phyloP scores from a whole-genome alignment of 2,329 filamentous ascomycete genomes.

The Aspergillus neotritici region DNA sequence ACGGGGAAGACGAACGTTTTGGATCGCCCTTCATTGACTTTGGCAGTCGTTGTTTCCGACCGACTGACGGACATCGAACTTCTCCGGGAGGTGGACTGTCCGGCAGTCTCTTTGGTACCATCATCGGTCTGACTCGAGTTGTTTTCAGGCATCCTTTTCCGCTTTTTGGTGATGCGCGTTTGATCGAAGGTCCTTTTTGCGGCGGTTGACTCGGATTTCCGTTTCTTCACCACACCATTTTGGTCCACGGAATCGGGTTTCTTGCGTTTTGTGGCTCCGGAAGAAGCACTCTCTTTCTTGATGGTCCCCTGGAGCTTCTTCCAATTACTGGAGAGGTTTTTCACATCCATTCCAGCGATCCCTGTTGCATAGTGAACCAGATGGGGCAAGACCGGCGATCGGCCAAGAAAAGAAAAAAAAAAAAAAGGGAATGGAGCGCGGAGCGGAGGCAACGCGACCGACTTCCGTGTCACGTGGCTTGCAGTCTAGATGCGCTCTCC shows the following conservation, averaged over 20 bases:
- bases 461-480: no score
- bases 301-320: constrained; percentile 46
- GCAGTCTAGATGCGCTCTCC: no score
- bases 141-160: constrained; percentile 30
- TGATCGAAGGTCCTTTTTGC: constrained; percentile 21
- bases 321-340: constrained; percentile 46
- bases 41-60: constrained; percentile 41
- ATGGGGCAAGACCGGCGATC: background rate
- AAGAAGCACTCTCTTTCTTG: constrained; percentile 26
- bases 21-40: constrained; percentile 60
- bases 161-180: constrained; percentile 17
- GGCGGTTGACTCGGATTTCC: constrained; percentile 18
- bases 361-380: constrained; percentile 20
- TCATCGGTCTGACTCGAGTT: constrained; percentile 31
- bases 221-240: constrained; percentile 31
- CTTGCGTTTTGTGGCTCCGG: constrained; percentile 30
- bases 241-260: constrained; percentile 26
- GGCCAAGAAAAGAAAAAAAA: constrained; percentile 11
- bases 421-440: constrained; percentile 8
- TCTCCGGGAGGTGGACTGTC: constrained; percentile 55
- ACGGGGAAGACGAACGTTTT: constrained; percentile 27
- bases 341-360: constrained; percentile 37
- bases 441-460: no score
- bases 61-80: constrained; percentile 54
- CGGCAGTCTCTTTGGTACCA: constrained; percentile 59